These are phyloP conservation scores for Malassezia equina DNA, from an alignment of 1,284 basidiomycete genomes.

Conservation along the genomic window DNA sequence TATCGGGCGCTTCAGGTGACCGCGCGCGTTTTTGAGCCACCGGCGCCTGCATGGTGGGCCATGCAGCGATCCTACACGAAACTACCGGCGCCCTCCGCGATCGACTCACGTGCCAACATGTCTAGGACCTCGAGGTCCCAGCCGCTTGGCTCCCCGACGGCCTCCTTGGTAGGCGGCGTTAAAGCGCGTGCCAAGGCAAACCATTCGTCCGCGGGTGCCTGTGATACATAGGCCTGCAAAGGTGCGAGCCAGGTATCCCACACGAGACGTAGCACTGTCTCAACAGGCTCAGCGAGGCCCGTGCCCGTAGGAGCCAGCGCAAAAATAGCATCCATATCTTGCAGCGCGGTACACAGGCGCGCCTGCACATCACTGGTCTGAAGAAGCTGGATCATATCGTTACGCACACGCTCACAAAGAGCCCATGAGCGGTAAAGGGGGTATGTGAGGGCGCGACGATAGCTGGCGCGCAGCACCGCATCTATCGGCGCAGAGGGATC, in stretches of 20 bases:
- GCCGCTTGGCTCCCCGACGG: slow-evolving; percentile 9
- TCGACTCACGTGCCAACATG: slow-evolving; percentile 9
- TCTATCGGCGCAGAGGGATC: not conserved
- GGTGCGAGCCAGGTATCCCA: slow-evolving; percentile 14
- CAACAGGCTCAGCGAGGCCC: slow-evolving; percentile 6
- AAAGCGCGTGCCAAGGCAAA: not conserved
- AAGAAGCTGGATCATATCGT: slow-evolving; percentile 4
- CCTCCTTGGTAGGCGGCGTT: not conserved
- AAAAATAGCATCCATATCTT: slow-evolving; percentile 12
- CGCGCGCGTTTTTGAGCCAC: not conserved
- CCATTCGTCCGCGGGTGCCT: not conserved
- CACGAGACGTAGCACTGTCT: slow-evolving; percentile 5
- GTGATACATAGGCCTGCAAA: not conserved
- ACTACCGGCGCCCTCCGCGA: slow-evolving; percentile 8
- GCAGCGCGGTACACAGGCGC: not conserved
- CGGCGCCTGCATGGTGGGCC: not conserved
- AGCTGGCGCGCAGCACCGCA: slow-evolving; percentile 11
- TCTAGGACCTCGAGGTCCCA: slow-evolving; percentile 21
- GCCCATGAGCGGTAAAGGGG: slow-evolving; percentile 18
- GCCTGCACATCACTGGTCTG: not conserved
- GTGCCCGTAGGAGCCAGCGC: slow-evolving; percentile 10
- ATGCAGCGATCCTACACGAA: not conserved
- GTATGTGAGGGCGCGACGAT: slow-evolving; percentile 17
- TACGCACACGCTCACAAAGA: slow-evolving; percentile 12
- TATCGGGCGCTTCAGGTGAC: not conserved